These are phyloP conservation scores for Blastomyces parvus DNA, from an alignment of 2,329 filamentous ascomycete species.

Conservation along the genomic window DNA sequence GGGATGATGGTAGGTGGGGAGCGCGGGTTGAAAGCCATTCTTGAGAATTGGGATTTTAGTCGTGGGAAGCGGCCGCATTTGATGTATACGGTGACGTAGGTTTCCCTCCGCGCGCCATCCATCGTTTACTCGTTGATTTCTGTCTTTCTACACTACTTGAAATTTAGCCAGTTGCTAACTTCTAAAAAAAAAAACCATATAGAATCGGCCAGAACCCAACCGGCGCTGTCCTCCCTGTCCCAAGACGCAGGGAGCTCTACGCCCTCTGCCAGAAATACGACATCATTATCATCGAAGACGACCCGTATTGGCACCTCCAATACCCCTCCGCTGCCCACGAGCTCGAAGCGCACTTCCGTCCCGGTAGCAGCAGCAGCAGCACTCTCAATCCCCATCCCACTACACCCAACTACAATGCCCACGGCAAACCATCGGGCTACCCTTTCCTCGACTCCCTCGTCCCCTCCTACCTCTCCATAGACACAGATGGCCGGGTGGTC, in stretches of 20 bases:
- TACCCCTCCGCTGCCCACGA: conserved; percentile 58
- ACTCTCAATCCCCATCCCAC: background rate
- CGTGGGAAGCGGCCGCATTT: conserved; percentile 70
- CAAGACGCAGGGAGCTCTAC: conserved; percentile 70
- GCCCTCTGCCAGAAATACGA: conserved; percentile 72
- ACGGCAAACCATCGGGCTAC: conserved; percentile 54
- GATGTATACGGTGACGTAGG: conserved; percentile 82
- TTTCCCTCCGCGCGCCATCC: conserved; percentile 19
- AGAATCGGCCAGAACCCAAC: conserved; percentile 89
- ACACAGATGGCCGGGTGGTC: conserved; percentile 77
- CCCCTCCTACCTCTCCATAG: conserved; percentile 71
- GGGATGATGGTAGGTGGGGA: conserved; percentile 69
- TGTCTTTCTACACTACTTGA: background rate
- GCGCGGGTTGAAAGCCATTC: conserved; percentile 65
- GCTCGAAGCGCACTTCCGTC: conserved; percentile 26
- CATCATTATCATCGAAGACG: conserved; percentile 84
- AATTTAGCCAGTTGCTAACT: background rate
- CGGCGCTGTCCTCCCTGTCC: conserved; percentile 60
- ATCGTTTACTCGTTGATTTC: background rate
- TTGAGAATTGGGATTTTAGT: conserved; percentile 69
- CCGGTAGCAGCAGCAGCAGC: conserved; percentile 18
- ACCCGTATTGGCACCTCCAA: conserved; percentile 93
- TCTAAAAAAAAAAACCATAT: background rate
- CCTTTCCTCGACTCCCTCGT: conserved; percentile 73
- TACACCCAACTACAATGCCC: conserved; percentile 29